Evolutionary conservation across 1,284 basidiomycete genomes (phyloP).

Genomic region (Ustilago sp.): DNA sequence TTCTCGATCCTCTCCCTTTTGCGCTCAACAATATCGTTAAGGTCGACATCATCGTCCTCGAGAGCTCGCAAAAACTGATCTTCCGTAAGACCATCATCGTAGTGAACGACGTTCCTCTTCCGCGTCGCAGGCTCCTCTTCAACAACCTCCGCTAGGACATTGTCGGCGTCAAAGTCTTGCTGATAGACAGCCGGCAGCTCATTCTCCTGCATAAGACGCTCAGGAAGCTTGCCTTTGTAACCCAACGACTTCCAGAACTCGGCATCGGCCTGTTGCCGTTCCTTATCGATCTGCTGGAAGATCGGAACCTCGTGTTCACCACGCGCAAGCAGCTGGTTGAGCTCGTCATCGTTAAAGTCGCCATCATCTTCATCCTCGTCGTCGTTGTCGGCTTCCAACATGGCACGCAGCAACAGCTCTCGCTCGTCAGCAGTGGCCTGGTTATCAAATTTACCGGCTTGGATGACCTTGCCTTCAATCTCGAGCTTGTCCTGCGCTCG

Average conservation of each 20-base stretch:
- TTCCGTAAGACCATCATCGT: conserved; percentile 93
- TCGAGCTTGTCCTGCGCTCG: conserved; percentile 96
- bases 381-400: conserved; percentile 69
- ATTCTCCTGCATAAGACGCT: conserved; percentile 83
- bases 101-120: conserved; percentile 86
- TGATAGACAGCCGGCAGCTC: conserved; percentile 95
- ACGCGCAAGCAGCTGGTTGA: conserved; percentile 92
- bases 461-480: conserved; percentile 93
- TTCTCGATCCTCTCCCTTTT: conserved; percentile 68
- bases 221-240: conserved; percentile 76
- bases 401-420: conserved; percentile 86
- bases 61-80: conserved; percentile 83
- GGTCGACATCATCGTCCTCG: conserved; percentile 84
- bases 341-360: conserved; percentile 96
- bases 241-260: conserved; percentile 81
- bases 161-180: conserved; percentile 73
- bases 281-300: conserved; percentile 86
- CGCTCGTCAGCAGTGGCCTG: conserved; percentile 98
- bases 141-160: conserved; percentile 65
- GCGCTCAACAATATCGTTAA: conserved; percentile 71
- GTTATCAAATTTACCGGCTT: conserved; percentile 97
- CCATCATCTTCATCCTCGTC: conserved; percentile 74
- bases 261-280: conserved; percentile 80
- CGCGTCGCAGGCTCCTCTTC: conserved; percentile 80
- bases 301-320: conserved; percentile 81